These are phyloP conservation scores for Sporothrix humicola DNA, from an alignment of 2,329 filamentous ascomycete species.

Conservation along the genomic window DNA sequence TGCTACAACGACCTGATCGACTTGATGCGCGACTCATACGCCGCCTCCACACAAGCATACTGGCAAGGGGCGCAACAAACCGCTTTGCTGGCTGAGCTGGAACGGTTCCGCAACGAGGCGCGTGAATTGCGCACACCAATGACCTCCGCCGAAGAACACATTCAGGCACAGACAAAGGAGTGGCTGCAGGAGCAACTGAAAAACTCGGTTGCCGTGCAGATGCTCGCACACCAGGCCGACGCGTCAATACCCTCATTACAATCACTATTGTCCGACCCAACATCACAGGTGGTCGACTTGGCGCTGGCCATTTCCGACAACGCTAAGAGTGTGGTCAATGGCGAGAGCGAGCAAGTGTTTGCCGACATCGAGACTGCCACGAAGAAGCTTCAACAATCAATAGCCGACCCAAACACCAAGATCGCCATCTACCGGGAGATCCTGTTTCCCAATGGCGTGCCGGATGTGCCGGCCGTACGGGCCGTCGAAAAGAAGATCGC, in stretches of 20 bases:
- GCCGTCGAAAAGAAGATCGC: constrained; percentile 30
- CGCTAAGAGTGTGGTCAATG: neutral
- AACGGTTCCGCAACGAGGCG: constrained; percentile 56
- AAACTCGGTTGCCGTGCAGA: constrained; percentile 38
- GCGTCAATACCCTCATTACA: too few species aligned
- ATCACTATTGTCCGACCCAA: constrained; percentile 29
- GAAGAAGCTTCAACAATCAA: constrained; percentile 27
- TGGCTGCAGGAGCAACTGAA: constrained; percentile 50
- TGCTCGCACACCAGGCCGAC: constrained; percentile 33
- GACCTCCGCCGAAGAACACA: constrained; percentile 55
- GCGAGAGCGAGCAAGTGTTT: neutral
- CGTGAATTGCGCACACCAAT: constrained; percentile 52
- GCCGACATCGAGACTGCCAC: constrained; percentile 34
- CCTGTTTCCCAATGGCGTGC: constrained; percentile 31
- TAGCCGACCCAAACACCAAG: constrained; percentile 34
- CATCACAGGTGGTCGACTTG: constrained; percentile 35
- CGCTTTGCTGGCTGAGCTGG: constrained; percentile 57
- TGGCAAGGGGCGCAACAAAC: constrained; percentile 58
- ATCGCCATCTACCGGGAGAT: constrained; percentile 38
- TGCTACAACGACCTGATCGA: constrained; percentile 58
- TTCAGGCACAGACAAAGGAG: constrained; percentile 57
- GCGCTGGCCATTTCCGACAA: neutral
- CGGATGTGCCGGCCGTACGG: constrained; percentile 29
- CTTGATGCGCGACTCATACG: constrained; percentile 51
- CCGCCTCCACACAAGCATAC: constrained; percentile 48